Evolutionary conservation across 768 basidiomycete genomes (phyloP), one percentile per base, ranked within the genome.

Genomic region (Phylloporus scabripes): DNA sequence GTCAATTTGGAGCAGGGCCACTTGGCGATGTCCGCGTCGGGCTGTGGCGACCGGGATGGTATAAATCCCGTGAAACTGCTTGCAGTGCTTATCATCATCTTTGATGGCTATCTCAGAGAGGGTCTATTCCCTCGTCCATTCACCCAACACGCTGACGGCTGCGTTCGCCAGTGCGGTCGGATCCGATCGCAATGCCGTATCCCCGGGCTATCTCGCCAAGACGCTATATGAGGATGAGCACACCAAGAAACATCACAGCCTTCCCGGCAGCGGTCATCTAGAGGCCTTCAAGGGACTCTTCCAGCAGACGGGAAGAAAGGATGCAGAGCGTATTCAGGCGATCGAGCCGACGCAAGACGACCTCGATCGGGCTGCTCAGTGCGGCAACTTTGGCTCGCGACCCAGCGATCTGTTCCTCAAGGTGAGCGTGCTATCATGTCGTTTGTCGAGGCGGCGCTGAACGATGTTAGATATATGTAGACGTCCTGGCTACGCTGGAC

Each of bases 331-430:
- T 36, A 54, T 64, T 38, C 56, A 49, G 45, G 48, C 48, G 41
- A 51, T 54, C 46, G 46, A 70, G 26, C 69, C 59, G 40, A 69
- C 67, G 15, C 51, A 60, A 38, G 71, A 69, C 49, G 77, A 79
- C 53, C 61, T 81, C 28, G 71, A 79, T 50, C 54, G 62, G 34
- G 76, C 75, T 3, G 74, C 64, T 21, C 61, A 71, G 51, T 75
- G 82, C 41, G 81, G 78, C 9, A 63, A 73, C 42, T 83, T 83
- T 51, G 74, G 78, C 6, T 60, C 65, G 38, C 68, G 75, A 31
- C 81, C 81, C 9, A 77, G 74, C 44, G 76, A 82, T 43, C 61
- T 84, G 24, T 86, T 85, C 58, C 67, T 85, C 42, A 78, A 78
- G 70, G 82, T 78, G 46, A 36, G 73, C 45, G 8, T 15, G 43